These are phyloP conservation scores for Dioszegia hungarica DNA, from an alignment of 768 basidiomycete genomes.

Conservation along the genomic window DNA sequence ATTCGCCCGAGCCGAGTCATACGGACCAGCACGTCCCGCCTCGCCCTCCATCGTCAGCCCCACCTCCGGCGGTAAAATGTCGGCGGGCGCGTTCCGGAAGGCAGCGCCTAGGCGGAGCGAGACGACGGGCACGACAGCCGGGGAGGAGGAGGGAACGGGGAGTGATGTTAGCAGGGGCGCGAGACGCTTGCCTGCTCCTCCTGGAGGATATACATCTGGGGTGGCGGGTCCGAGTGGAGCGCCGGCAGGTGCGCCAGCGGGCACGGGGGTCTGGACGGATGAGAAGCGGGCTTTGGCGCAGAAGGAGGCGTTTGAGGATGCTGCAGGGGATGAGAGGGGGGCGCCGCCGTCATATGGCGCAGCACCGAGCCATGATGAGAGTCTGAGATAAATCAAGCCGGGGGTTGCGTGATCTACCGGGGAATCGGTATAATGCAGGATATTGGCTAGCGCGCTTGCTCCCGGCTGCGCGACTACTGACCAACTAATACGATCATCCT, in stretches of 20 bases:
- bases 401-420: no score
- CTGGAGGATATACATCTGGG: conserved; percentile 3
- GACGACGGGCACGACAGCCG: conserved; percentile 2
- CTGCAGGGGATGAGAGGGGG: neutral
- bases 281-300: neutral
- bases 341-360: neutral
- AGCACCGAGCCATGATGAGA: neutral
- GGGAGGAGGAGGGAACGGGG: conserved; percentile 12
- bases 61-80: conserved; percentile 30
- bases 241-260: neutral
- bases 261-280: neutral
- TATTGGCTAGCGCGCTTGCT: no score
- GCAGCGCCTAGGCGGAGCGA: conserved; percentile 14
- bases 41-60: neutral
- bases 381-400: conserved; percentile 6
- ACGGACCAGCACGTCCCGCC: neutral
- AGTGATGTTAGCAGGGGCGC: neutral
- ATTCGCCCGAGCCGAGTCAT: neutral
- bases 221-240: neutral
- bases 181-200: conserved; percentile 29
- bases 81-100: conserved; percentile 36
- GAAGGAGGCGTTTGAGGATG: neutral
- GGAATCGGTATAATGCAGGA: no score
- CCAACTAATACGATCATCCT: no score
- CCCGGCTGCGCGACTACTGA: no score